Percentiles rank a stretch among this genome's conserved stretches.
phyloP scores from a whole-genome alignment of 768 basidiomycete species.

The Suillus weaverae region DNA sequence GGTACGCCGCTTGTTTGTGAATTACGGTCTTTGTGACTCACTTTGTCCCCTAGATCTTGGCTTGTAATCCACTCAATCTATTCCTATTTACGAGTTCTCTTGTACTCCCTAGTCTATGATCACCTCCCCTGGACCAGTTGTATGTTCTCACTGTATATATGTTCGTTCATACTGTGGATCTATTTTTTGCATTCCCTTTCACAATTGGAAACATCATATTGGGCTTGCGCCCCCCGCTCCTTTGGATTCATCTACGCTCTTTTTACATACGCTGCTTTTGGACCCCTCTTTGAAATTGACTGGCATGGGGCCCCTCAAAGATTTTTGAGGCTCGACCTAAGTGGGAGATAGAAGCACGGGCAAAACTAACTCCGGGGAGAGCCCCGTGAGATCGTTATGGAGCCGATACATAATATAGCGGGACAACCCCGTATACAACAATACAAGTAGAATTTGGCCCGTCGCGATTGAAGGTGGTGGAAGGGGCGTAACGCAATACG shows the following conservation, averaged over 20 bases:
- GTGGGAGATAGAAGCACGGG: background rate
- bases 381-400: background rate
- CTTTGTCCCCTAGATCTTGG: slow-evolving; percentile 42
- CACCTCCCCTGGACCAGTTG: background rate
- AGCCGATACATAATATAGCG: background rate
- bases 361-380: background rate
- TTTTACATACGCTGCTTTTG: background rate
- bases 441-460: background rate
- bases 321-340: background rate
- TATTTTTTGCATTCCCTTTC: background rate
- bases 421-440: background rate
- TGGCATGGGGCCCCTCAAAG: background rate
- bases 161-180: background rate
- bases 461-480: background rate
- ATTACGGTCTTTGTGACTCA: slow-evolving; percentile 22
- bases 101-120: background rate
- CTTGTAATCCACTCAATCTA: slow-evolving; percentile 33
- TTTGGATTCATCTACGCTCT: background rate
- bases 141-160: background rate
- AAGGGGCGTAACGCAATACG: background rate
- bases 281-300: background rate
- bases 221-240: background rate
- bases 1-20: slow-evolving; percentile 43
- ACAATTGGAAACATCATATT: background rate
- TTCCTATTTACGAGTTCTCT: slow-evolving; percentile 1